These are phyloP conservation scores for Entamoeba moshkovskii DNA, from an alignment of 208 protist genomes.

Conservation along the genomic window DNA sequence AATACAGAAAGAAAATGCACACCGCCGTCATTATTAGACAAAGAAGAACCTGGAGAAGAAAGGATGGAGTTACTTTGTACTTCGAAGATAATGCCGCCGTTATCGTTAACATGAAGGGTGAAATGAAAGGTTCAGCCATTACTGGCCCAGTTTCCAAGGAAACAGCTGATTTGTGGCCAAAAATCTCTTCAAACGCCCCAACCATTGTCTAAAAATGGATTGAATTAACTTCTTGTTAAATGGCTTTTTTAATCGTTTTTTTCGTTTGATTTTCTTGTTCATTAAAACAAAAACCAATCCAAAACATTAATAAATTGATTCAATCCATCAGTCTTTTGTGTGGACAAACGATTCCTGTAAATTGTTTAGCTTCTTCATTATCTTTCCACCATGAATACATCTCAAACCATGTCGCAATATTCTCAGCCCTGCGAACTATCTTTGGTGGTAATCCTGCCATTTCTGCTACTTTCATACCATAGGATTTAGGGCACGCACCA, in stretches of 20 bases:
- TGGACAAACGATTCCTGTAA: background rate
- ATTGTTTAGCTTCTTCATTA: background rate
- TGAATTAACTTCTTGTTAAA: background rate
- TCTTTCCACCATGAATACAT: background rate
- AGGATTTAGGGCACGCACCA: background rate
- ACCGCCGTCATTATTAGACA: conserved; percentile 92
- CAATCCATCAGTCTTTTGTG: background rate
- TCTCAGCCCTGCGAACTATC: background rate
- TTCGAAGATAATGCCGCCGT: conserved; percentile 99
- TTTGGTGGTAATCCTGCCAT: background rate
- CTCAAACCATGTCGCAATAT: background rate
- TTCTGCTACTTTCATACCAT: background rate
- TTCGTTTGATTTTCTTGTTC: background rate
- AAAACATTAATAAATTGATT: background rate
- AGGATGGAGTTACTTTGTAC: conserved; percentile 88
- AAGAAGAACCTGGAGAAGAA: conserved; percentile 90
- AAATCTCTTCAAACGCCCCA: conserved; percentile 79
- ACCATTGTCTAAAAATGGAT: conserved; percentile 70
- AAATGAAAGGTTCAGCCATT: conserved; percentile 98
- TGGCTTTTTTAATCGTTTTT: background rate
- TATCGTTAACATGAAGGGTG: conserved; percentile 98
- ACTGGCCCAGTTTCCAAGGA: conserved; percentile 97
- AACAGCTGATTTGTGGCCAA: conserved; percentile 96
- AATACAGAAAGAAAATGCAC: conserved; percentile 94
- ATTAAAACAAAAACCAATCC: background rate